Evolutionary conservation across 2,329 filamentous ascomycete genomes (phyloP).

Genomic region (Basipetospora chlamydospora): DNA sequence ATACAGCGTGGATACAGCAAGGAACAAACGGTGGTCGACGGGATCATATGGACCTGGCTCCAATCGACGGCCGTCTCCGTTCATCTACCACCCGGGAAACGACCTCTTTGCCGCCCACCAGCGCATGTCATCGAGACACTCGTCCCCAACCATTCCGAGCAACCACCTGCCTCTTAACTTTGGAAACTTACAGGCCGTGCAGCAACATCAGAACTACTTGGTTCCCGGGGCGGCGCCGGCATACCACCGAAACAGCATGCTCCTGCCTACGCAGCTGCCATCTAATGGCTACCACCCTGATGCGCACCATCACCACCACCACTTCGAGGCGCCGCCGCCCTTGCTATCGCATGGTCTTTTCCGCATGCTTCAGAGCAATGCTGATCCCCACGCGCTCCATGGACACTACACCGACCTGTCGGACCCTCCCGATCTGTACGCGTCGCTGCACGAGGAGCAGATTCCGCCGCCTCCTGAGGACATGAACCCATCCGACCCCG

Average conservation of each 20-base stretch:
- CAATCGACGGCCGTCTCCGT: constrained; percentile 42
- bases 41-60: constrained; percentile 50
- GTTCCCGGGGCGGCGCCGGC: constrained; percentile 34
- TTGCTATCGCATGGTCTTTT: constrained; percentile 59
- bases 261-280: constrained; percentile 32
- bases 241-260: constrained; percentile 42
- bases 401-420: constrained; percentile 60
- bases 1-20: constrained; percentile 51
- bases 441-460: constrained; percentile 59
- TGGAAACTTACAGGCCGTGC: constrained; percentile 38
- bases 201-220: constrained; percentile 42
- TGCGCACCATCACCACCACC: constrained; percentile 23
- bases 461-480: constrained; percentile 62
- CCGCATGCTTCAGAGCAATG: constrained; percentile 61
- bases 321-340: constrained; percentile 44
- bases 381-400: constrained; percentile 50
- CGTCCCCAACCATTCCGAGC: constrained; percentile 31
- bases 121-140: constrained; percentile 38
- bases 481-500: constrained; percentile 65
- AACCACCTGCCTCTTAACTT: constrained; percentile 37
- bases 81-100: constrained; percentile 46
- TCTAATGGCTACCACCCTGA: constrained; percentile 34
- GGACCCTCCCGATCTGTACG: constrained; percentile 64
- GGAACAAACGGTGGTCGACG: constrained; percentile 65
- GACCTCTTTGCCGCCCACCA: constrained; percentile 44